These are phyloP conservation scores for Scytalidium lignicola DNA, from an alignment of 2,329 filamentous ascomycete genomes.

Conservation along the genomic window DNA sequence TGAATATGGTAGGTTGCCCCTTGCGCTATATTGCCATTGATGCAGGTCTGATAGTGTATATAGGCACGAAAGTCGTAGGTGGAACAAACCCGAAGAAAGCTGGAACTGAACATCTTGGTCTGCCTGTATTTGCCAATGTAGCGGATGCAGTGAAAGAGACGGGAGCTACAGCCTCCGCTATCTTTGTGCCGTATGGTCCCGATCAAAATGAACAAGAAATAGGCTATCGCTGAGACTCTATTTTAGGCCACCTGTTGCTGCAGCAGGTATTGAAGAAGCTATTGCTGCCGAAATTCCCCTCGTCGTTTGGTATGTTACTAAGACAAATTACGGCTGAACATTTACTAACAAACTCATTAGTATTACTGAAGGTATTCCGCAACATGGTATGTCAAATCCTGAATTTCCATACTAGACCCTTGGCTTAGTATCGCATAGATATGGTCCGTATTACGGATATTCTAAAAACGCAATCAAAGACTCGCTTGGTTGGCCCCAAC, in stretches of 20 bases:
- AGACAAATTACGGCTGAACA: not conserved
- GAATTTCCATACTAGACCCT: constrained; percentile 9
- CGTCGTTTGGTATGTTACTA: constrained; percentile 67
- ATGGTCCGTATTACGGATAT: constrained; percentile 99
- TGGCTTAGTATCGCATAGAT: constrained; percentile 47
- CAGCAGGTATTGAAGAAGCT: constrained; percentile 94
- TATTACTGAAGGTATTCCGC: constrained; percentile 96
- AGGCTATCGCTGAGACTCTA: constrained; percentile 8
- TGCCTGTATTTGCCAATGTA: constrained; percentile 90
- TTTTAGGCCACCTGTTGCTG: constrained; percentile 80
- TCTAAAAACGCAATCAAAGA: constrained; percentile 96
- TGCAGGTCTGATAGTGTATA: constrained; percentile 23
- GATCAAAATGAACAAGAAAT: constrained; percentile 4
- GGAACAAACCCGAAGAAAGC: constrained; percentile 99
- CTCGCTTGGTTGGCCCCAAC: constrained; percentile 92
- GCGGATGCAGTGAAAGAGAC: constrained; percentile 84
- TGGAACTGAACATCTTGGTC: constrained; percentile 79
- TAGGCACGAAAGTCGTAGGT: constrained; percentile 94
- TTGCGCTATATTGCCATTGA: constrained; percentile 5
- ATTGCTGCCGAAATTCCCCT: constrained; percentile 89
- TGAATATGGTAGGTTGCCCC: constrained; percentile 73
- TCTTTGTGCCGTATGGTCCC: constrained; percentile 79
- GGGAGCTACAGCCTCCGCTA: constrained; percentile 83
- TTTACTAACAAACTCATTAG: constrained; percentile 23
- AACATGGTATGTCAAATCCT: constrained; percentile 67